Base-by-base conservation (phyloP, 306 rosid species). In the Lathyrus aphaca region DNA sequence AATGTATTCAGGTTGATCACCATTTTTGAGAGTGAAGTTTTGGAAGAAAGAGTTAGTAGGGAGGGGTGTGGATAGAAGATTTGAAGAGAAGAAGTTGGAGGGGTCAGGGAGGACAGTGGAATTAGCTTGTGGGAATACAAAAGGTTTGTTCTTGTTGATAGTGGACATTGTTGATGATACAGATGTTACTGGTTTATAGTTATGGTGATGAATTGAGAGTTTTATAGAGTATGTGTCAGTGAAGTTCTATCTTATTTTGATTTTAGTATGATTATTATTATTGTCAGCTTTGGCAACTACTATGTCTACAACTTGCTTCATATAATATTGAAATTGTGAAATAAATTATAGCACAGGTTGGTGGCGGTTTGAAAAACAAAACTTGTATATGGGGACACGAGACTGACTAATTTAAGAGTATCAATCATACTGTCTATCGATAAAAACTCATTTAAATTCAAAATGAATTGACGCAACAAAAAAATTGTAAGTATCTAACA, bases 11-110 rank as follows among this genome's bases (percentile, higher is more conserved):
- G 64, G 64, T 30, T 16, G 23, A 10, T 58, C 43, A 14, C 64
- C 64, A 58, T 58, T 57, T 1, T 57, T 29, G 5, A 57, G 64
- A 29, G 10, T 5, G 32, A 57, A 57, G 42, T 57, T 57, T 58
- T 58, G 64, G 44, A 58, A 58, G 64, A 58, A 58, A 58, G 64
- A 58, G 64, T 58, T 58, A 2, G 64, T 58, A 14, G 64, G 64
- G 14, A 58, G 64, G 40, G 64, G 64, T 15, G 40, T 58, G 64
- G 64, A 58, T 29, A 57, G 64, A 0, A 57, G 6, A 32, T 57
- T 57, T 57, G 42, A 5, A 3, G 21, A 57, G 14, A 58, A 58
- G 64, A 58, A 58, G 3, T 27, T 58, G 6, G 64, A 58, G 44
- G 64, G 64, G 64, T 29, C 42, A 58, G 64, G 44, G 23, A 58